Evolutionary conservation across 2,329 filamentous ascomycete genomes (phyloP).

Genomic region (Trichoderma pleuroti): DNA sequence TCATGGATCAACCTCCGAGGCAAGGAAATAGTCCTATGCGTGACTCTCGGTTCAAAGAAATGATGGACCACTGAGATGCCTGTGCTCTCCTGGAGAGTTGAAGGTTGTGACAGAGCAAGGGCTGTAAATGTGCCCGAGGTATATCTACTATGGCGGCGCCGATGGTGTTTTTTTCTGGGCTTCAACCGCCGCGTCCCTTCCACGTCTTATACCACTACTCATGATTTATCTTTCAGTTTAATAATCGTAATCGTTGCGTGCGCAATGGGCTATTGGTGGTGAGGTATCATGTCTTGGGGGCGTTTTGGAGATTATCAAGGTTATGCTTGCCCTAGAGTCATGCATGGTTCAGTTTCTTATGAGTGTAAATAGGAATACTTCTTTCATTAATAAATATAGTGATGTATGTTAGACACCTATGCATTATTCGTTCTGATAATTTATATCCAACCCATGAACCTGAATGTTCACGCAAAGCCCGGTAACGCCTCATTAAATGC

Average conservation of each 20-base stretch:
- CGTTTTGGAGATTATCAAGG: not conserved
- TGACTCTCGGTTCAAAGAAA: slow-evolving; percentile 58
- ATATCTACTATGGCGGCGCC: not conserved
- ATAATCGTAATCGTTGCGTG: not conserved
- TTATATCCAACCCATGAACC: not conserved
- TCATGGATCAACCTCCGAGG: slow-evolving; percentile 33
- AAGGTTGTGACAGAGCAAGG: not conserved
- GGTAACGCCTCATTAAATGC: not conserved
- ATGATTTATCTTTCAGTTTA: not conserved
- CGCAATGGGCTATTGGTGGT: not conserved
- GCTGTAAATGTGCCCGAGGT: not conserved
- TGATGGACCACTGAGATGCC: slow-evolving; percentile 38
- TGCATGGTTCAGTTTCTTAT: not conserved
- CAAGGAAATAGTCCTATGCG: slow-evolving; percentile 51
- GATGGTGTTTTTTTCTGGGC: not conserved
- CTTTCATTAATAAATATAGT: not conserved
- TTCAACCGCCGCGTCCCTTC: not conserved
- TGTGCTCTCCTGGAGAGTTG: not conserved
- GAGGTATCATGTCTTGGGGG: not conserved
- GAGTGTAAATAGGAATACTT: not conserved
- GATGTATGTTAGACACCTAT: not conserved
- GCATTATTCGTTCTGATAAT: not conserved
- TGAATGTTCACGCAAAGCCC: not conserved
- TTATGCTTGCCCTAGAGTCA: not conserved
- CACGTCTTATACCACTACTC: not conserved